Base-by-base conservation (phyloP, 2,329 filamentous ascomycete species). In the Emmonsia crescens region DNA sequence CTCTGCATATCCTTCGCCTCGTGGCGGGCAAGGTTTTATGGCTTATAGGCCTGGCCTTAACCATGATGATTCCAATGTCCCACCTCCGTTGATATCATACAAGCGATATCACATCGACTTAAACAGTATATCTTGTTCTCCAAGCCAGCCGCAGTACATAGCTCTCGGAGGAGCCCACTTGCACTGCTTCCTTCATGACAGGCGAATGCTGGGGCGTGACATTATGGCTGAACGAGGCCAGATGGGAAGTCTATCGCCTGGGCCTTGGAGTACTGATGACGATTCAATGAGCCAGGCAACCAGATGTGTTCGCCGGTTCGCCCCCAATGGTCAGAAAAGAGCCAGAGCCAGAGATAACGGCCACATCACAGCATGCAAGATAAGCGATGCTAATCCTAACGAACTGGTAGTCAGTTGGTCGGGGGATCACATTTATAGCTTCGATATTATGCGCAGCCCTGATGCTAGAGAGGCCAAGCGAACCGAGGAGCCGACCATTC, bases 341-440 rank as follows among this genome's bases (percentile, higher is more conserved):
- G 76, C 75, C 61, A 71, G 66, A 33, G 61, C 67, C n/a, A 67
- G 70, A 19, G 82, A 85, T 60, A 81, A 81, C 63, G 83, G 84
- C 4, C 85, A 88, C 66, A 88, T 88, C 67, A 88, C 85, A 1
- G 85, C 85, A 19, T 87, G 85, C 73, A 88, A 87, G 72, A 88
- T 88, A 68, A 87, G 84, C 66, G 84, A 88, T 72, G 83, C 83
- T 9, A 81, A 85, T 63, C 86, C 85, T 0, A 85, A 88, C 64
- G 85, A 88, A 67, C 81, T 88, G 68, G 73, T 88, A 16, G 85
- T 83, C 27, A 87, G 85, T 66, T 88, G 85, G 85, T 87, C 84
- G 24, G 84, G 83, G 27, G 84, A 87, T 64, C 79, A 84, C 64
- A 85, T 88, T 58, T 85, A 86, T 72, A 83, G 82, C 66, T 88